A percentile compares a stretch with the other conserved stretches of the same genome.
These are phyloP conservation scores for Paraconiothyrium sp. DNA, from an alignment of 2,329 filamentous ascomycete species.

Conservation along the genomic window DNA sequence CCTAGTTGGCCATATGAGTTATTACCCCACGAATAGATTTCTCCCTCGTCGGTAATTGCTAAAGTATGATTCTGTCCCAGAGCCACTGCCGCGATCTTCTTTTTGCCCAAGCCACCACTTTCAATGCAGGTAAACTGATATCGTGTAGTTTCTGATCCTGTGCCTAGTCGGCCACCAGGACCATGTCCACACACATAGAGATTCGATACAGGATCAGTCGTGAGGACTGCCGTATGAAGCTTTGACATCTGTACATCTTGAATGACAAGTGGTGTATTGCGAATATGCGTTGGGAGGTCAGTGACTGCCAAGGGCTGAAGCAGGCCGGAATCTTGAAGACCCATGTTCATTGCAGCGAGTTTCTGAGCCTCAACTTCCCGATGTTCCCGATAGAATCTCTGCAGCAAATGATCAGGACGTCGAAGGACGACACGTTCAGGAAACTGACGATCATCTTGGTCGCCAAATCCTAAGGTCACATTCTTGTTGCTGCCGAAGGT, in stretches of 20 bases:
- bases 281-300: constrained; percentile 77
- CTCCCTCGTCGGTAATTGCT: constrained; percentile 84
- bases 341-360: constrained; percentile 50
- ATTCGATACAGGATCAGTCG: constrained; percentile 86
- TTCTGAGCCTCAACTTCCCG: constrained; percentile 57
- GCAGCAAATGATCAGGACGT: constrained; percentile 79
- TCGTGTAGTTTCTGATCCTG: constrained; percentile 87
- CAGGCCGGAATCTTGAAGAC: constrained; percentile 30
- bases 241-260: constrained; percentile 90
- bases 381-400: constrained; percentile 76
- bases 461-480: constrained; percentile 88
- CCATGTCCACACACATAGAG: constrained; percentile 94
- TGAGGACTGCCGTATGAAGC: constrained; percentile 87
- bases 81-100: constrained; percentile 78
- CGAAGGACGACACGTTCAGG: constrained; percentile 83
- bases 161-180: constrained; percentile 85
- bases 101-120: constrained; percentile 75
- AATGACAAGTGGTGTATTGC: constrained; percentile 76
- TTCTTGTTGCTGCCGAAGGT: constrained; percentile 98
- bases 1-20: constrained; percentile 88
- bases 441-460: constrained; percentile 92
- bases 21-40: constrained; percentile 93
- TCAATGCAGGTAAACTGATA: constrained; percentile 88
- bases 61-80: constrained; percentile 92
- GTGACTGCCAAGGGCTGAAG: constrained; percentile 50